A percentile compares a stretch with the other conserved stretches of the same genome.
Evolutionary conservation across 164 flowering plant species (phyloP).

Genomic region (Pachysandra terminalis): DNA sequence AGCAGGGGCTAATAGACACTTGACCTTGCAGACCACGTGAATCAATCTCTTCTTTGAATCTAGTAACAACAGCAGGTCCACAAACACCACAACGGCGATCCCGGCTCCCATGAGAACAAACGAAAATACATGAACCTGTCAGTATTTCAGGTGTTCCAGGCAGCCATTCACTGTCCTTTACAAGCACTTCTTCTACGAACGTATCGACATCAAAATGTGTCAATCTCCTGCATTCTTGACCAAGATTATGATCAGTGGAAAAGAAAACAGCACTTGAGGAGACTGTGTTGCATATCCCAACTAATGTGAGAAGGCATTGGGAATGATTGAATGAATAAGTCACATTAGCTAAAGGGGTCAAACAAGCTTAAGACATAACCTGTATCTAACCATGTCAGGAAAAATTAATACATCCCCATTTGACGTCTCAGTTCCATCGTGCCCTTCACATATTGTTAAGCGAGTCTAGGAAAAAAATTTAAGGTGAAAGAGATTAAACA

Average conservation of each 20-base stretch:
- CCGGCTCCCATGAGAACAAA: constrained; percentile 85
- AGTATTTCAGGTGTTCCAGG: constrained; percentile 80
- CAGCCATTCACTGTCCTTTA: constrained; percentile 79
- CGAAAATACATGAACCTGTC: constrained; percentile 71
- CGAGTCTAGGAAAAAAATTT: constrained; percentile 48
- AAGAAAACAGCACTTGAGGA: background rate
- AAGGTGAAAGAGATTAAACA: constrained; percentile 1
- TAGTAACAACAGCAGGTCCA: constrained; percentile 74
- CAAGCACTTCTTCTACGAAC: constrained; percentile 94
- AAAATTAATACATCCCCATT: constrained; percentile 95
- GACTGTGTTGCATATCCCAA: too few species aligned
- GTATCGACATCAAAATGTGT: constrained; percentile 94
- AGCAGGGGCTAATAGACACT: constrained; percentile 86
- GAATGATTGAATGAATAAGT: constrained; percentile 1
- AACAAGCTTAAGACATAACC: constrained; percentile 35
- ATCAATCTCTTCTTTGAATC: constrained; percentile 79
- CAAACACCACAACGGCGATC: constrained; percentile 95
- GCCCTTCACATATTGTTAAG: constrained; percentile 93
- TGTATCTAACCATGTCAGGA: constrained; percentile 98
- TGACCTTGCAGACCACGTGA: constrained; percentile 55
- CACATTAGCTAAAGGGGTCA: background rate
- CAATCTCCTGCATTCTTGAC: constrained; percentile 66
- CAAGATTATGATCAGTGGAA: constrained; percentile 10
- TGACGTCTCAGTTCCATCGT: constrained; percentile 92
- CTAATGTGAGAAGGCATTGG: too few species aligned